Evolutionary conservation across 192 early-diverging fungal genomes (phyloP).

Genomic region (Entomortierella chlamydospora): DNA sequence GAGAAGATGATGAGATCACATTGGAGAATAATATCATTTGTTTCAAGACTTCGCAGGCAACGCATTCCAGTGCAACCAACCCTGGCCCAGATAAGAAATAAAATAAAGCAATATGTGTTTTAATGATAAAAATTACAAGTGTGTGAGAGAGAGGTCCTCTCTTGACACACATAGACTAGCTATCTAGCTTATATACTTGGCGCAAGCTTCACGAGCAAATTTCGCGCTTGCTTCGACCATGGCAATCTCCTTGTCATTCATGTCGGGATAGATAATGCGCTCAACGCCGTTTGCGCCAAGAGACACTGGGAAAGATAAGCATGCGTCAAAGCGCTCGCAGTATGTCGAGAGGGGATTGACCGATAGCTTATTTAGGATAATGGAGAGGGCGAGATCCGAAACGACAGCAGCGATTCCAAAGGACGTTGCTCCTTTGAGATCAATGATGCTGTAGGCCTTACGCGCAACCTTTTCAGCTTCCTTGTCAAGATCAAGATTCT

Average conservation of each 20-base stretch:
- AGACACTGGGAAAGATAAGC: constrained; percentile 82
- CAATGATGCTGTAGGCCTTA: constrained; percentile 88
- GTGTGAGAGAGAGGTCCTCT: too few species aligned
- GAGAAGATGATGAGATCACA: constrained; percentile 71
- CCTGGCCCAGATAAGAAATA: constrained; percentile 10
- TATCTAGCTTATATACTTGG: constrained; percentile 45
- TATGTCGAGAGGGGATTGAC: constrained; percentile 80
- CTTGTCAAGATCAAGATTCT: constrained; percentile 64
- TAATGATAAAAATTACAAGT: neutral
- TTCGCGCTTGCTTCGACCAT: constrained; percentile 66
- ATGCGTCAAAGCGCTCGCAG: constrained; percentile 69
- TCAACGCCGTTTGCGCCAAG: constrained; percentile 79
- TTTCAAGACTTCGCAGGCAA: constrained; percentile 69
- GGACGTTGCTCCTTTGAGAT: constrained; percentile 87
- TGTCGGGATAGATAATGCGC: constrained; percentile 74
- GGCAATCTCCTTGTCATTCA: constrained; percentile 69
- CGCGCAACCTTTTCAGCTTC: constrained; percentile 70
- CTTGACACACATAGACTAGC: too few species aligned
- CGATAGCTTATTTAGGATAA: constrained; percentile 76
- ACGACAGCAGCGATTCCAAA: constrained; percentile 88
- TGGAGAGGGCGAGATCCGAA: constrained; percentile 71
- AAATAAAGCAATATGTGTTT: neutral
- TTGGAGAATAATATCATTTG: constrained; percentile 70
- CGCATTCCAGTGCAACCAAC: constrained; percentile 20
- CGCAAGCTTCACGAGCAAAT: constrained; percentile 66